These are phyloP conservation scores for Dentipellis sp. DNA, from an alignment of 768 basidiomycete species.

Conservation along the genomic window DNA sequence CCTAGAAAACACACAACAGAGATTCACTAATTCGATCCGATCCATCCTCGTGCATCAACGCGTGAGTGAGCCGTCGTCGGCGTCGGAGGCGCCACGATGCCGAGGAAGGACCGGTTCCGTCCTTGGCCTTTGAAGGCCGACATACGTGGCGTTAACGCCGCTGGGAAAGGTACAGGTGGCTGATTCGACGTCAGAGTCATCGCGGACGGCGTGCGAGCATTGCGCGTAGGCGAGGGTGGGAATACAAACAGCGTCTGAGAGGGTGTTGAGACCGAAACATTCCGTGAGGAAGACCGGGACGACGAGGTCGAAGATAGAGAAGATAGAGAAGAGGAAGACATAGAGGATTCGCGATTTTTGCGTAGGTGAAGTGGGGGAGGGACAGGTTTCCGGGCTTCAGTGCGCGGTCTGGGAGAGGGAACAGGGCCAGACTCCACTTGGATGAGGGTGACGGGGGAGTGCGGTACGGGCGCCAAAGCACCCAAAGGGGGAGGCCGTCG, in stretches of 20 bases:
- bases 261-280: slow-evolving; percentile 34
- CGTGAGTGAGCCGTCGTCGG: slow-evolving; percentile 78
- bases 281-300: slow-evolving; percentile 17
- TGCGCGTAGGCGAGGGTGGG: slow-evolving; percentile 61
- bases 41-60: slow-evolving; percentile 78
- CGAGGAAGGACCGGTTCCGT: slow-evolving; percentile 67
- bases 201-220: slow-evolving; percentile 63
- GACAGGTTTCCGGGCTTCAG: slow-evolving; percentile 43
- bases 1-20: not conserved
- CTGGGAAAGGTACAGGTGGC: slow-evolving; percentile 44
- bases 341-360: slow-evolving; percentile 14
- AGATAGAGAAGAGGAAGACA: not conserved
- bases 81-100: slow-evolving; percentile 53
- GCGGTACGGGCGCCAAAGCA: slow-evolving; percentile 60
- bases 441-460: slow-evolving; percentile 55
- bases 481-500: slow-evolving; percentile 55
- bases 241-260: slow-evolving; percentile 85
- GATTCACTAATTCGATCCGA: slow-evolving; percentile 37
- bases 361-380: slow-evolving; percentile 50
- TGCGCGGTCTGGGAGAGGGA: slow-evolving; percentile 32
- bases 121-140: slow-evolving; percentile 60
- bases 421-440: slow-evolving; percentile 22
- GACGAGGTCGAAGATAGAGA: not conserved
- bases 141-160: slow-evolving; percentile 56
- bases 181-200: slow-evolving; percentile 70